These are phyloP conservation scores for Tolypocladium ovalisporum DNA, from an alignment of 2,329 filamentous ascomycete genomes.

Conservation along the genomic window DNA sequence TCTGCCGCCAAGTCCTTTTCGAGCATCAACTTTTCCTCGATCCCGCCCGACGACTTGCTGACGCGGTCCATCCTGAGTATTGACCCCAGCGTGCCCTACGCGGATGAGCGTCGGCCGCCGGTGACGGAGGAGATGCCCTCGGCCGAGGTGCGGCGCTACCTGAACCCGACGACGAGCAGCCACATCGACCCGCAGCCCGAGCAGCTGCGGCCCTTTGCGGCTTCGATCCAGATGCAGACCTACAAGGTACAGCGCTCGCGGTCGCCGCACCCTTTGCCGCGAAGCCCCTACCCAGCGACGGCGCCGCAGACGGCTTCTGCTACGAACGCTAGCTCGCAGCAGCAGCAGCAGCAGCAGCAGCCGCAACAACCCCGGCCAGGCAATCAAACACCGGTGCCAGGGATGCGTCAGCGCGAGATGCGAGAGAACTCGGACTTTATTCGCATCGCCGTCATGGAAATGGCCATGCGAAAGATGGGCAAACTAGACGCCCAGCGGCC, in stretches of 20 bases:
- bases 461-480: constrained; percentile 57
- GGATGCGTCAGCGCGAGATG: constrained; percentile 53
- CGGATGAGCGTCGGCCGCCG: constrained; percentile 55
- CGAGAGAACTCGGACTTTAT: constrained; percentile 63
- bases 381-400: constrained; percentile 20
- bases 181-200: constrained; percentile 19
- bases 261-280: constrained; percentile 20
- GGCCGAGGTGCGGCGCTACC: constrained; percentile 54
- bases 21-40: constrained; percentile 49
- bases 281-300: constrained; percentile 19
- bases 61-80: constrained; percentile 58
- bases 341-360: not conserved
- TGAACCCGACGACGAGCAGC: constrained; percentile 47
- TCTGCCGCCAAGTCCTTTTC: constrained; percentile 56
- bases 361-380: constrained; percentile 6
- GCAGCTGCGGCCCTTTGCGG: constrained; percentile 35
- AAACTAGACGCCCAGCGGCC: constrained; percentile 56
- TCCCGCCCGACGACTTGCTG: constrained; percentile 55
- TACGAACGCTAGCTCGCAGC: constrained; percentile 14
- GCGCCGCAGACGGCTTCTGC: constrained; percentile 18
- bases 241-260: constrained; percentile 48
- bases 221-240: constrained; percentile 63
- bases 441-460: constrained; percentile 60
- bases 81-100: constrained; percentile 54
- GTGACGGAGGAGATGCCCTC: constrained; percentile 53